Conservation (phyloP, 1,284 basidiomycete genomes). For the Leccinum huronense region DNA sequence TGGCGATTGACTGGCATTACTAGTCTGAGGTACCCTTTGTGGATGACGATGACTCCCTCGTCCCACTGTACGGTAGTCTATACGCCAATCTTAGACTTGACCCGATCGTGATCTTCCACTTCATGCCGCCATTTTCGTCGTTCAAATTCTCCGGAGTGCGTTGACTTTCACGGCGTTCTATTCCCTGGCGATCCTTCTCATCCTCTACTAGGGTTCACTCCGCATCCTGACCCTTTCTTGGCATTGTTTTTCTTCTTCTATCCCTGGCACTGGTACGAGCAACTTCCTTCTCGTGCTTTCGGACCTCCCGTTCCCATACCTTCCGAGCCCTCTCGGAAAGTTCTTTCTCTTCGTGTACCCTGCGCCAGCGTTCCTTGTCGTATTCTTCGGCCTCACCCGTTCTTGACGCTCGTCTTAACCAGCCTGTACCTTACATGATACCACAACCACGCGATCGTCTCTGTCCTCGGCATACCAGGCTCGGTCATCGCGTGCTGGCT, state of each 20-base stretch:
- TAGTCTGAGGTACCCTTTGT: too few relatives aligned
- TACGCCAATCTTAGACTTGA: too few relatives aligned
- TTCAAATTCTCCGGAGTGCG: slow-evolving; percentile 1
- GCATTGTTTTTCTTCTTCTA: slow-evolving; percentile 10
- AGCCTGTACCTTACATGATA: slow-evolving; percentile 40
- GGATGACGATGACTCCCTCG: too few relatives aligned
- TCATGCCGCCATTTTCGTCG: slow-evolving; percentile 1
- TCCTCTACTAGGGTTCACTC: slow-evolving; percentile 15
- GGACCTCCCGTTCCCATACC: slow-evolving; percentile 3
- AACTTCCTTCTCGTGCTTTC: slow-evolving; percentile 5
- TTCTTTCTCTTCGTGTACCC: slow-evolving; percentile 10
- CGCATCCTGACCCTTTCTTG: slow-evolving; percentile 7
- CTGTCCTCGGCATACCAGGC: slow-evolving; percentile 54
- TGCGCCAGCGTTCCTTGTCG: slow-evolving; percentile 1
- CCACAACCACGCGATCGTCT: slow-evolving; percentile 51
- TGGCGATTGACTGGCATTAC: too few relatives aligned
- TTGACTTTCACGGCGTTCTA: slow-evolving; percentile 14
- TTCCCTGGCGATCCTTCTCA: slow-evolving; percentile 4
- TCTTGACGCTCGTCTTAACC: slow-evolving; percentile 33
- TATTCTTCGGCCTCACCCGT: slow-evolving; percentile 10
- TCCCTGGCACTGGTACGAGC: neutral
- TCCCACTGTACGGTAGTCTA: too few relatives aligned
- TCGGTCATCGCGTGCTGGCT: slow-evolving; percentile 54
- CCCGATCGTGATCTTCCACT: neutral
- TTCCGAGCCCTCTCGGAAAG: slow-evolving; percentile 5